These are phyloP conservation scores for Candida hungchunana DNA, from an alignment of 805 yeast genomes.

Conservation along the genomic window DNA sequence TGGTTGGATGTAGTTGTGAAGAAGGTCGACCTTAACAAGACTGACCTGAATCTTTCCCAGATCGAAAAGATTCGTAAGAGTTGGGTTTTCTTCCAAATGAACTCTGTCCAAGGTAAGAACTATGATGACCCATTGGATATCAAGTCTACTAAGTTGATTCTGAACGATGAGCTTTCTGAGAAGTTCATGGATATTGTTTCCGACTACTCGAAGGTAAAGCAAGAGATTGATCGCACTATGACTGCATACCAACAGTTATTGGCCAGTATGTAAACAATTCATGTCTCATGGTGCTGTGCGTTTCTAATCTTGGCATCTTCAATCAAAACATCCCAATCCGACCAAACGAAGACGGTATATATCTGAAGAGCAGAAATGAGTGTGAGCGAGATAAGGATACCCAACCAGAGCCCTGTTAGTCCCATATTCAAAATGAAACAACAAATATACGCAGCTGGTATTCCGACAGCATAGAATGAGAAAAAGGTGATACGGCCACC, in stretches of 20 bases:
- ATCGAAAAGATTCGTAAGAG: slow-evolving; percentile 31
- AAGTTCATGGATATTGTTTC: slow-evolving; percentile 13
- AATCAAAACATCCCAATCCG: slow-evolving; percentile 49
- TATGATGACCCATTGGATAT: slow-evolving; percentile 16
- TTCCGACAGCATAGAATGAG: slow-evolving; percentile 66
- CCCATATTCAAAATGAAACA: not conserved
- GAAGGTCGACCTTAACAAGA: slow-evolving; percentile 22
- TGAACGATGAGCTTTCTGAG: slow-evolving; percentile 17
- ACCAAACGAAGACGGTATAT: slow-evolving; percentile 38
- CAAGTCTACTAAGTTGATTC: slow-evolving; percentile 17
- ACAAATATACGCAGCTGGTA: slow-evolving; percentile 51
- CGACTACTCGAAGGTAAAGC: slow-evolving; percentile 10
- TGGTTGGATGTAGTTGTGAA: slow-evolving; percentile 18
- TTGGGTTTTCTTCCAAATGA: slow-evolving; percentile 39
- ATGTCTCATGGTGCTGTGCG: slow-evolving; percentile 6
- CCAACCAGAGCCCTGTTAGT: not conserved
- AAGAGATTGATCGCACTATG: slow-evolving; percentile 6
- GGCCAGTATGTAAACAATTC: not conserved
- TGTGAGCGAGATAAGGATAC: not conserved
- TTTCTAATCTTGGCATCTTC: slow-evolving; percentile 38
- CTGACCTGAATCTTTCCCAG: slow-evolving; percentile 24
- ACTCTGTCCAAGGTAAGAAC: slow-evolving; percentile 16
- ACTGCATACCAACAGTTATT: slow-evolving; percentile 5
- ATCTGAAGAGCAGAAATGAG: slow-evolving; percentile 15
- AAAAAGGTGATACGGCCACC: slow-evolving; percentile 68